Base-by-base conservation (phyloP, 2,329 filamentous ascomycete genomes). In the Cordyceps fumosorosea region DNA sequence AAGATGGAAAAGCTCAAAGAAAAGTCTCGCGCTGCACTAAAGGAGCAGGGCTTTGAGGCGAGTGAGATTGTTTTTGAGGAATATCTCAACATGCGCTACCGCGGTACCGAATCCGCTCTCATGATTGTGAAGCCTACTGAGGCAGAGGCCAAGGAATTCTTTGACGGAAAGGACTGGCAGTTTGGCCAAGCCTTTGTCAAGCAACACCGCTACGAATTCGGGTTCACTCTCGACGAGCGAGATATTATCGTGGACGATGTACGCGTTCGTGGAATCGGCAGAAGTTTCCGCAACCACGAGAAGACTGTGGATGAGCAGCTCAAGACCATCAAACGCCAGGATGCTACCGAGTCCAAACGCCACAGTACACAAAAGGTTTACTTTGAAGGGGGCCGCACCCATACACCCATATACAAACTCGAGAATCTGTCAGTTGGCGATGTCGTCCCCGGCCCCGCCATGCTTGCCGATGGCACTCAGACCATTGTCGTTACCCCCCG, bases 161-260 rank as follows among this genome's bases (percentile, higher is more conserved):
- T 83, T 65, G 78, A 74, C 26, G 86, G 85, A 7, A 84, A 90
- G 26, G 83, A 88, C 10, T 96, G 90, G 89, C 89, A 87, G 1
- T 97, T 93, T 74, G 91, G 88, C 3, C 84, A 87, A 66, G 92
- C 91, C 0, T 97, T 98, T 69, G 80, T 96, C 37, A 86, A 87
- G 68, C 91, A 96, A 67, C 93, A 97, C 71, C 87, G 91, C 58
- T 92, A 95, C 70, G 93, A 97, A 71, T 97, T 97, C 70, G 92
- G 92, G 0, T 97, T 97, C 70, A 96, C 90, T 0, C 79, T 97
- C 2, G 81, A 84, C 26, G 90, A 96, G 63, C 82, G 92, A 61
- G 91, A 96, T 67, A 90, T 96, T 60, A 92, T 96, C 52, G 82
- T 97, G 8, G 93, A 96, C 65, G 93, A 96, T 72, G 89, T 96